phyloP scores from a whole-genome alignment of 192 early-diverging fungal species.

The Entomortierella lignicola region DNA sequence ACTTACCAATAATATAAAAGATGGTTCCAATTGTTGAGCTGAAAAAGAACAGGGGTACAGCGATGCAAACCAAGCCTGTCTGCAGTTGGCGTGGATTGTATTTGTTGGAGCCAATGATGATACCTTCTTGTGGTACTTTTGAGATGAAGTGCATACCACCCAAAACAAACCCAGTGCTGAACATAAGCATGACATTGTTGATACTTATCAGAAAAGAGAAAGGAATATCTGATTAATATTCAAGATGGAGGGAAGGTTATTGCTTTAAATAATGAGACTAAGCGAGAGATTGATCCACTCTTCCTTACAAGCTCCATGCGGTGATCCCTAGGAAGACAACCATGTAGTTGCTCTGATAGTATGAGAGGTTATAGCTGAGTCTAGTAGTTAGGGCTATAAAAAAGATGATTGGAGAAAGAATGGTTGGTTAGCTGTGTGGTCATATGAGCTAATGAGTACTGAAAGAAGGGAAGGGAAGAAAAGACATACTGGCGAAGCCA shows the following conservation, averaged over 20 bases:
- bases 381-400: constrained; percentile 36
- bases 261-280: not conserved
- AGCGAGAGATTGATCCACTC: not conserved
- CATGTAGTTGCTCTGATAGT: constrained; percentile 70
- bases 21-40: constrained; percentile 65
- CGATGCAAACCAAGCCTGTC: constrained; percentile 48
- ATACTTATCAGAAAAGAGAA: constrained; percentile 45
- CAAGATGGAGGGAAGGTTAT: not conserved
- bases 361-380: constrained; percentile 63
- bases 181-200: constrained; percentile 60
- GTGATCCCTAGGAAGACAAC: constrained; percentile 66
- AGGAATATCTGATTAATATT: not conserved
- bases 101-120: constrained; percentile 30
- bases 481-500: constrained; percentile 47
- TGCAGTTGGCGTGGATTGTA: constrained; percentile 59
- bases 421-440: not conserved
- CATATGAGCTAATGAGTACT: not conserved
- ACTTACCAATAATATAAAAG: constrained; percentile 70
- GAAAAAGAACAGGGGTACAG: constrained; percentile 65
- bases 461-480: not conserved
- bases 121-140: constrained; percentile 54
- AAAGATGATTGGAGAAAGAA: not conserved
- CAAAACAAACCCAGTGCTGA: constrained; percentile 58
- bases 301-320: constrained; percentile 65
- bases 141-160: constrained; percentile 63